Evolutionary conservation across 148 eudicot genomes (phyloP).

Genomic region (Silene conica): DNA sequence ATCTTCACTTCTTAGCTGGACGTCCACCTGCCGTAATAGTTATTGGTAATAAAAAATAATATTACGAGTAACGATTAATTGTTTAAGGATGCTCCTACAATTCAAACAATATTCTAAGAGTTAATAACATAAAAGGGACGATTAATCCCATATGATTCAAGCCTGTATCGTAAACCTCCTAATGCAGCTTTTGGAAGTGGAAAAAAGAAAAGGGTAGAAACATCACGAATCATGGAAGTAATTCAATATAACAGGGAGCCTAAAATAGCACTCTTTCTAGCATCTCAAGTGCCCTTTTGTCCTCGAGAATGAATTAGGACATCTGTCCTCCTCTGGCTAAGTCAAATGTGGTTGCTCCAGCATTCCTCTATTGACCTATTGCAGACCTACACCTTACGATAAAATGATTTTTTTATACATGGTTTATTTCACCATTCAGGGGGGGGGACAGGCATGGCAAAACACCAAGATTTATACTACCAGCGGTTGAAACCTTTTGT

Average conservation of each 20-base stretch:
- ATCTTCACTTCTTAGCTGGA: conserved; percentile 73
- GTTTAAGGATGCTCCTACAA: not conserved
- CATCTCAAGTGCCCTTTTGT: not conserved
- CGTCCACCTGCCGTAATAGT: conserved; percentile 64
- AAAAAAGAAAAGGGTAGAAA: not conserved
- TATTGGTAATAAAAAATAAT: not conserved
- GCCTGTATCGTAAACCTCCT: not conserved
- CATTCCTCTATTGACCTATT: not conserved
- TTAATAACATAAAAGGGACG: not conserved
- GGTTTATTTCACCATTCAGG: not conserved
- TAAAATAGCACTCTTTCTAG: not conserved
- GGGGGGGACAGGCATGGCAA: not conserved
- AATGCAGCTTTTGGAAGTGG: not conserved
- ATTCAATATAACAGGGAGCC: not conserved
- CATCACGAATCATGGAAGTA: not conserved
- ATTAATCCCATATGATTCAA: not conserved
- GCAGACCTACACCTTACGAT: not conserved
- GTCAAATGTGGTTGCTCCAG: not conserved
- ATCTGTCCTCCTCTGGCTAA: too few species aligned
- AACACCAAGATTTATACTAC: not conserved
- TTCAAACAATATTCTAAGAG: not conserved
- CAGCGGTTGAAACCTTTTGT: not conserved
- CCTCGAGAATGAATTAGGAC: not conserved
- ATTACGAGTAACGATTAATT: not conserved
- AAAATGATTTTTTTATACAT: not conserved